Base-by-base conservation (phyloP, 2,329 filamentous ascomycete species). In the Coniella vitis region DNA sequence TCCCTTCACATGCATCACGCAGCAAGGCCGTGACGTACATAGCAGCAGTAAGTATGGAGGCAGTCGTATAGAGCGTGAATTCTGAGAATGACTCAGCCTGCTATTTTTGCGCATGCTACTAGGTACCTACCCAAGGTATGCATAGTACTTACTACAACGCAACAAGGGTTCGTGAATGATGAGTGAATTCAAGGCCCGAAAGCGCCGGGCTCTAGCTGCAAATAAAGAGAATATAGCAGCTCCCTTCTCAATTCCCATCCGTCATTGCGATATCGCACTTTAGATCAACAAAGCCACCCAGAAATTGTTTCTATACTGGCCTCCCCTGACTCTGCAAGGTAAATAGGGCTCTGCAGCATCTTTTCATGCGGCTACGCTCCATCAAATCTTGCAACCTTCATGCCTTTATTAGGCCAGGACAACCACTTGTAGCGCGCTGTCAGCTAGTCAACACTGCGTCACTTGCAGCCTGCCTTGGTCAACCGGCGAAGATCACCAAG, bases 331-430 rank as follows among this genome's bases (percentile, higher is more conserved):
- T 17, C 16, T 44, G 32, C 12, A 20, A 43, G 20, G 31, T 32
- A 20, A 19, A n/a, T n/a, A 29, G 22, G 35, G 34, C 38, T 22
- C 29, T 14, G 31, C 22, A n/a, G 13, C 21, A 17, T 44, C 32
- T 44, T 46, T 47, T 46, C 19, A 53, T 50, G 51, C 39, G 43
- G 41, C 25, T 29, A 34, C 51, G 37, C 47, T 16, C 43, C 39
- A 32, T 19, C 17, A 37, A 31, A 32, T 38, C 38, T 44, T 22
- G 12, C 38, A 53, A 25, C 13, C 10, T 45, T 13, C 34, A 37
- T 20, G 43, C 47, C 43, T 45, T 47, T 9, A 46, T 9, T 29
- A 29, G 25, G 43, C 46, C 38, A 21, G 46, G 13, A 17, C 16
- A 40, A 32, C 40, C 35, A 13, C 47, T 43, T 36, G 38, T 50